These are phyloP conservation scores for Quercus variabilis DNA, from an alignment of 306 rosid species.

Conservation along the genomic window DNA sequence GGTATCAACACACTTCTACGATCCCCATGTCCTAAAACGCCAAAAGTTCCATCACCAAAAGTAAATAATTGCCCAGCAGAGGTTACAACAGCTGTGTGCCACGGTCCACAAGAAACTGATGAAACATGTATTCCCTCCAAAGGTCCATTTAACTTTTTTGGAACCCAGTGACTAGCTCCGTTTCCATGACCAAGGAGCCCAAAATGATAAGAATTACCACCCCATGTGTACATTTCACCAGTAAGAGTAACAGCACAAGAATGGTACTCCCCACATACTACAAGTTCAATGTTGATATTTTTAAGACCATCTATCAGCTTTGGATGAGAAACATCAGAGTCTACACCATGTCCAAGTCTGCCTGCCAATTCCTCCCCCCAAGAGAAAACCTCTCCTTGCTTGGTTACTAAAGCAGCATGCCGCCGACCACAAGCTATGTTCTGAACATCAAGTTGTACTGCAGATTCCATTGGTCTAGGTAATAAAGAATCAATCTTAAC, in stretches of 20 bases:
- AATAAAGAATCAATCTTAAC: slow-evolving; percentile 77
- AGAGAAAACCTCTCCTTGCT: slow-evolving; percentile 94
- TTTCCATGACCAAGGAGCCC: slow-evolving; percentile 97
- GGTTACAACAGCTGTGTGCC: slow-evolving; percentile 98
- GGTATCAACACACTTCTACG: slow-evolving; percentile 72
- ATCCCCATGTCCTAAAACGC: slow-evolving; percentile 95
- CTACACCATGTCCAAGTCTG: slow-evolving; percentile 99
- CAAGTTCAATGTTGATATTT: slow-evolving; percentile 84
- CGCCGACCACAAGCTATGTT: slow-evolving; percentile 92
- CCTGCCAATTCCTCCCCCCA: slow-evolving; percentile 99
- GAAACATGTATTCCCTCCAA: slow-evolving; percentile 95
- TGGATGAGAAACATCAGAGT: slow-evolving; percentile 84
- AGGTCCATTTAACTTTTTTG: slow-evolving; percentile 91
- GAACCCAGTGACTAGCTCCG: slow-evolving; percentile 98
- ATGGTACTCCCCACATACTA: slow-evolving; percentile 98
- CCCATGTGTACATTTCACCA: slow-evolving; percentile 98
- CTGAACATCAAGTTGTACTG: slow-evolving; percentile 91
- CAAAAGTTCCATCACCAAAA: slow-evolving; percentile 97
- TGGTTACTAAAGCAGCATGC: slow-evolving; percentile 95
- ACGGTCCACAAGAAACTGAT: slow-evolving; percentile 92
- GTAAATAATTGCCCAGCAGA: slow-evolving; percentile 97
- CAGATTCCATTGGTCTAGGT: slow-evolving; percentile 96
- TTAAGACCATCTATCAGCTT: slow-evolving; percentile 88
- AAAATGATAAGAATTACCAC: slow-evolving; percentile 83
- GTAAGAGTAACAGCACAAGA: slow-evolving; percentile 96